A percentile compares a stretch with the other conserved stretches of the same genome.
These are phyloP conservation scores for Botrytis elliptica DNA, from an alignment of 2,329 filamentous ascomycete genomes.

Conservation along the genomic window DNA sequence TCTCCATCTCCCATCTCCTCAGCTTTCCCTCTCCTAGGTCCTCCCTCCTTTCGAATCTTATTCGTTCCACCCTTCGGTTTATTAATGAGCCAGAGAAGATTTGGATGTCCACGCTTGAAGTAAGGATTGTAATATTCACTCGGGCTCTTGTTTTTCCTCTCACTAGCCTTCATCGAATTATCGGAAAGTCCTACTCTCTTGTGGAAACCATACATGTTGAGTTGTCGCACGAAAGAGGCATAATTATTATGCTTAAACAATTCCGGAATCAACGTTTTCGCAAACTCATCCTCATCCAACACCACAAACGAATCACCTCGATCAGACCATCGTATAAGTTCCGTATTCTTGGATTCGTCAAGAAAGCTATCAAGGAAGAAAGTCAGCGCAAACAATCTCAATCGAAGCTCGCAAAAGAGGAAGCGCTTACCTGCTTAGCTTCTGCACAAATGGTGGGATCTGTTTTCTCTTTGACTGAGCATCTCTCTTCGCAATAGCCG, in stretches of 20 bases:
- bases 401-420: slow-evolving; percentile 17
- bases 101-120: slow-evolving; percentile 89
- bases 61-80: slow-evolving; percentile 77
- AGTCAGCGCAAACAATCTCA: slow-evolving; percentile 33
- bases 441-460: slow-evolving; percentile 97
- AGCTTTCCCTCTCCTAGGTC: slow-evolving; percentile 50
- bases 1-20: slow-evolving; percentile 66
- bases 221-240: slow-evolving; percentile 71
- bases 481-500: slow-evolving; percentile 79
- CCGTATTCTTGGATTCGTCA: slow-evolving; percentile 87
- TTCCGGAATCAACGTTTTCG: slow-evolving; percentile 70
- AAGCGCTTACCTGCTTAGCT: slow-evolving; percentile 80
- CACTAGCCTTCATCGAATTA: slow-evolving; percentile 96
- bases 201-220: slow-evolving; percentile 65
- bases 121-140: slow-evolving; percentile 98
- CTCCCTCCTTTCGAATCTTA: slow-evolving; percentile 52
- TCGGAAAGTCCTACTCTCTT: slow-evolving; percentile 85
- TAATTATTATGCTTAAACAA: slow-evolving; percentile 80
- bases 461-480: slow-evolving; percentile 88
- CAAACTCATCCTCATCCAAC: slow-evolving; percentile 88
- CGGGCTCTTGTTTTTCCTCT: slow-evolving; percentile 94
- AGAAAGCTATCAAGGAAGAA: slow-evolving; percentile 65
- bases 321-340: slow-evolving; percentile 95
- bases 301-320: slow-evolving; percentile 96
- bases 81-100: slow-evolving; percentile 92